Base-by-base conservation (phyloP, 371 early-diverging fungal species). In the Cokeromyces recurvatus region DNA sequence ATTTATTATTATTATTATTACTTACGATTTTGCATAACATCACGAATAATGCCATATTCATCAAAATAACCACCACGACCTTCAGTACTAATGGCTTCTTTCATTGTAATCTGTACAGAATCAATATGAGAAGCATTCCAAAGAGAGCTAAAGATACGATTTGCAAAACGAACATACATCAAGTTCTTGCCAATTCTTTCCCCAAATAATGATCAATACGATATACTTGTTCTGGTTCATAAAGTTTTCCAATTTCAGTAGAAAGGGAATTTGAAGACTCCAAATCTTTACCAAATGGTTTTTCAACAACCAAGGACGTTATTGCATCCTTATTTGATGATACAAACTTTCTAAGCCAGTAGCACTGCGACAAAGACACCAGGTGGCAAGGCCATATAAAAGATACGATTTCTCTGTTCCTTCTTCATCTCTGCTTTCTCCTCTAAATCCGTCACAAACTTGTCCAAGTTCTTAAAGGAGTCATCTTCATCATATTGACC, bases 11-110 rank as follows among this genome's bases (percentile, higher is more conserved):
- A 29, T 29, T 29, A 14, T 6, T 5, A 34, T 9, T 15, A 57
- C 76, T 59, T 75, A 81, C 84, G 90, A 78, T 98, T 99, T 77
- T 98, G 99, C 87, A 99, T 95, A 17, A 99, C 98, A 64, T 99
- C 99, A 50, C 98, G 92, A 54, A 99, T 94, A 43, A 98, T 95
- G 25, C 99, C 99, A 66, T 89, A 95, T 66, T 96, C 91, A 66
- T 99, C 97, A 84, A 99, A 99, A 78, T 98, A 99, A 2, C 96
- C 95, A 32, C 98, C 97, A 24, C 99, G 90, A 32, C 99, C 99
- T 62, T 97, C 92, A 9, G 94, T 95, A 15, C 98, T 99, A 69
- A 99, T 86, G 38, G 82, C 82, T 64, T 99, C 99, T 59, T 98
- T 98, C 62, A 99, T 92, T 0, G 93, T 92, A 63, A 95, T 95